phyloP scores from a whole-genome alignment of 768 basidiomycete species.

The Nevesoporus exiguus region DNA sequence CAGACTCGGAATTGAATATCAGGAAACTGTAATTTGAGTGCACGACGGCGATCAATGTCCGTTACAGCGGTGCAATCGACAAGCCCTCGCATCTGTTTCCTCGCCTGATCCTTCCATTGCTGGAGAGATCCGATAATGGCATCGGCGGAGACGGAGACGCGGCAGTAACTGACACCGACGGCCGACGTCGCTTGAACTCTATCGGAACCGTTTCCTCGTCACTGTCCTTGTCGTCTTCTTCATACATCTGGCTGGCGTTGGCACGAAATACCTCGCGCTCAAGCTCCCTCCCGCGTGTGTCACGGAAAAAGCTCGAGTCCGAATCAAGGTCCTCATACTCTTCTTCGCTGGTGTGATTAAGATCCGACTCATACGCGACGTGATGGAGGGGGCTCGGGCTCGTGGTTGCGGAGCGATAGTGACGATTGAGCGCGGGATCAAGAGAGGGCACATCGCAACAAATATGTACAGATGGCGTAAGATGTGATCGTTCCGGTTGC shows the following conservation, averaged over 20 bases:
- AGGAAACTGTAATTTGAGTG: slow-evolving; percentile 19
- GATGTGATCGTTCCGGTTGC: slow-evolving; percentile 30
- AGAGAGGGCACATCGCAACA: slow-evolving; percentile 25
- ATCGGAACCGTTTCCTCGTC: slow-evolving; percentile 35
- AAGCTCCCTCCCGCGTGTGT: slow-evolving; percentile 22
- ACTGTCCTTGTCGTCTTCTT: slow-evolving; percentile 33
- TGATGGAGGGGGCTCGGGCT: slow-evolving; percentile 41
- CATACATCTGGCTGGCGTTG: slow-evolving; percentile 33
- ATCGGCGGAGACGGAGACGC: slow-evolving; percentile 25
- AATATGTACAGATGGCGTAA: slow-evolving; percentile 19
- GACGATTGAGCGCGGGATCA: slow-evolving; percentile 22
- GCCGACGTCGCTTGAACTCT: slow-evolving; percentile 35
- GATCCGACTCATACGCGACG: slow-evolving; percentile 30
- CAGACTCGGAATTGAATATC: slow-evolving; percentile 14
- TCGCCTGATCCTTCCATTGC: slow-evolving; percentile 7
- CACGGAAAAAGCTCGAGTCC: slow-evolving; percentile 34
- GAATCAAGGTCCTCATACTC: slow-evolving; percentile 32
- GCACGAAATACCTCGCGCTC: slow-evolving; percentile 28
- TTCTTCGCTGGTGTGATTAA: slow-evolving; percentile 30
- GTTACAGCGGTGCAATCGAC: neutral
- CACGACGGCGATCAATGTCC: slow-evolving; percentile 12
- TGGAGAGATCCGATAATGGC: slow-evolving; percentile 18
- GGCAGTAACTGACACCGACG: slow-evolving; percentile 29
- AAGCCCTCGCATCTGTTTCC: slow-evolving; percentile 3
- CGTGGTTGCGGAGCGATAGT: slow-evolving; percentile 31